Evolutionary conservation across 345 rosid species (phyloP).

Genomic region (Luvunga scandens): DNA sequence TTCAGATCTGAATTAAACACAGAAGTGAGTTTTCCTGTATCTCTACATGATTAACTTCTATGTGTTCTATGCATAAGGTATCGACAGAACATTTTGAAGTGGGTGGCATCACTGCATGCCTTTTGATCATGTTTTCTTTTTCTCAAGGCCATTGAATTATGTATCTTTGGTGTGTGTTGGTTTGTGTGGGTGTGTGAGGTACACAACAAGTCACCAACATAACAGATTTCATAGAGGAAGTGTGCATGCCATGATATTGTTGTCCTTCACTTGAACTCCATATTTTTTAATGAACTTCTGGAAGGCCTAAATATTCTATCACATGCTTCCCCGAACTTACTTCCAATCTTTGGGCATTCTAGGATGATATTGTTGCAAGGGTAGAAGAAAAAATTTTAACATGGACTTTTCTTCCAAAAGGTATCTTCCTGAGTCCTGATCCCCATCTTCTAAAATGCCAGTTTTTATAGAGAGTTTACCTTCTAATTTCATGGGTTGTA

Average conservation of each 20-base stretch:
- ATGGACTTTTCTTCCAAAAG: slow-evolving; percentile 87
- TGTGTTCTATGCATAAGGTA: background rate
- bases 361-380: slow-evolving; percentile 63
- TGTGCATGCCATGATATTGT: background rate
- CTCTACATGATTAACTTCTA: background rate
- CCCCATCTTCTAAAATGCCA: background rate
- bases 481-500: slow-evolving; percentile 1
- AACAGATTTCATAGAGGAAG: background rate
- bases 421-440: slow-evolving; percentile 24
- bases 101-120: background rate
- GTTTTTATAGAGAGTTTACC: background rate
- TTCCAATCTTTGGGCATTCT: slow-evolving; percentile 15
- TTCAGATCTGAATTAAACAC: slow-evolving; percentile 30
- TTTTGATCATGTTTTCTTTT: background rate
- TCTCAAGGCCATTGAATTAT: background rate
- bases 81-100: slow-evolving; percentile 5
- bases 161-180: background rate
- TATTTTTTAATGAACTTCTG: background rate
- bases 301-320: background rate
- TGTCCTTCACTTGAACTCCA: background rate
- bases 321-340: slow-evolving; percentile 1
- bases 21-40: slow-evolving; percentile 37
- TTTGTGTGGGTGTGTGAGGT: background rate
- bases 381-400: slow-evolving; percentile 79
- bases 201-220: background rate